A percentile compares a stretch with the other conserved stretches of the same genome.
Conservation (phyloP, 164 flowering plant species). For the Aristolochia contorta region DNA sequence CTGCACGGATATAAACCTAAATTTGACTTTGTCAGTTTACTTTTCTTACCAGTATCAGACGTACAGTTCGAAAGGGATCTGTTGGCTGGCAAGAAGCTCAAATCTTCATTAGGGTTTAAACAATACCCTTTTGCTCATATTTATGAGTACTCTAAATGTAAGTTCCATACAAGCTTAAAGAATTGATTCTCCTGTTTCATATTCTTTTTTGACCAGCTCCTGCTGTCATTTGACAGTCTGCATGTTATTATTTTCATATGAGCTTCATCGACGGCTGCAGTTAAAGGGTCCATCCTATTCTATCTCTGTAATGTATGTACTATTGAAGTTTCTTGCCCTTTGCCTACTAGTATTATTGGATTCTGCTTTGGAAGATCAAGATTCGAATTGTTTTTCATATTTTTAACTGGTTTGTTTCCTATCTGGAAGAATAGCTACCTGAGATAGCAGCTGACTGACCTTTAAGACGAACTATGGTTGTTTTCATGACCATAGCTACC, state of each 20-base stretch:
- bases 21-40: background rate
- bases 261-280: slow-evolving; percentile 60
- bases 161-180: slow-evolving; percentile 14
- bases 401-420: background rate
- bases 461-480: no score
- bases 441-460: no score
- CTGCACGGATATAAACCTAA: background rate
- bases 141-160: slow-evolving; percentile 78
- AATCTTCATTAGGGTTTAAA: slow-evolving; percentile 16
- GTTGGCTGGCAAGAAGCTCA: slow-evolving; percentile 31
- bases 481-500: no score
- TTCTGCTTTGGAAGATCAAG: background rate
- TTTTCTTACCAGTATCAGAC: slow-evolving; percentile 33
- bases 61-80: slow-evolving; percentile 38
- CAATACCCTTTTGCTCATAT: slow-evolving; percentile 58
- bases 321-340: background rate
- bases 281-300: slow-evolving; percentile 29
- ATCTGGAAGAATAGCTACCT: no score
- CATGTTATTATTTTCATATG: slow-evolving; percentile 62
- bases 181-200: background rate
- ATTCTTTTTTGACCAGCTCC: slow-evolving; percentile 5
- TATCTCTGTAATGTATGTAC: slow-evolving; percentile 66
- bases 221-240: slow-evolving; percentile 39
- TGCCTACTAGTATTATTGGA: background rate
- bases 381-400: background rate